A percentile compares a stretch with the other conserved stretches of the same genome.
These are phyloP conservation scores for Fusarium miscanthi DNA, from an alignment of 2,329 filamentous ascomycete species.

Conservation along the genomic window DNA sequence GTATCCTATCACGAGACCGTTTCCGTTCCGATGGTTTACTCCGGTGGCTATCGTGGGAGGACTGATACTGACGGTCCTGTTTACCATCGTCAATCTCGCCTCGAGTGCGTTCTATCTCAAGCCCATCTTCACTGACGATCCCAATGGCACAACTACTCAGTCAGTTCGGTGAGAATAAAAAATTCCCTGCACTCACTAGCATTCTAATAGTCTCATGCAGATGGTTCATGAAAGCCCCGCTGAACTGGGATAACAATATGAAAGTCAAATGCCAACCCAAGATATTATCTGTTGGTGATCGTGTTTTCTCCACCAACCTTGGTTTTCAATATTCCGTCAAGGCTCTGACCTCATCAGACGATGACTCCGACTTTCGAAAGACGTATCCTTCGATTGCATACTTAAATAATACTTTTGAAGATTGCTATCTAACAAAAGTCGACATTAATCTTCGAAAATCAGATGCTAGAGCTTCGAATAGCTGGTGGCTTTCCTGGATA, in stretches of 20 bases:
- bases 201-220: fast-evolving
- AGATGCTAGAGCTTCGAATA: neutral
- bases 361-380: neutral
- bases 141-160: neutral
- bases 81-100: slow-evolving; percentile 24
- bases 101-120: slow-evolving; percentile 26
- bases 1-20: slow-evolving; percentile 15
- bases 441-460: slow-evolving; percentile 4
- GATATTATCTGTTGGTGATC: slow-evolving; percentile 23
- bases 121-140: slow-evolving; percentile 14
- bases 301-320: slow-evolving; percentile 11
- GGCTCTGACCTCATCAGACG: neutral
- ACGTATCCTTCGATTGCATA: slow-evolving; percentile 16
- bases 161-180: neutral
- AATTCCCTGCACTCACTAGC: fast-evolving
- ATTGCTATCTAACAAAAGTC: slow-evolving; percentile 6
- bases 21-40: slow-evolving; percentile 30
- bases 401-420: slow-evolving; percentile 8
- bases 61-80: neutral
- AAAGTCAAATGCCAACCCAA: slow-evolving; percentile 17
- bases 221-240: slow-evolving; percentile 26
- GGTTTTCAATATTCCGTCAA: slow-evolving; percentile 22
- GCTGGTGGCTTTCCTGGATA: slow-evolving; percentile 24
- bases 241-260: slow-evolving; percentile 21
- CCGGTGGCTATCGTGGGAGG: neutral